These are phyloP conservation scores for Sarocladiaceae sp. DNA, from an alignment of 2,329 filamentous ascomycete genomes.

Conservation along the genomic window DNA sequence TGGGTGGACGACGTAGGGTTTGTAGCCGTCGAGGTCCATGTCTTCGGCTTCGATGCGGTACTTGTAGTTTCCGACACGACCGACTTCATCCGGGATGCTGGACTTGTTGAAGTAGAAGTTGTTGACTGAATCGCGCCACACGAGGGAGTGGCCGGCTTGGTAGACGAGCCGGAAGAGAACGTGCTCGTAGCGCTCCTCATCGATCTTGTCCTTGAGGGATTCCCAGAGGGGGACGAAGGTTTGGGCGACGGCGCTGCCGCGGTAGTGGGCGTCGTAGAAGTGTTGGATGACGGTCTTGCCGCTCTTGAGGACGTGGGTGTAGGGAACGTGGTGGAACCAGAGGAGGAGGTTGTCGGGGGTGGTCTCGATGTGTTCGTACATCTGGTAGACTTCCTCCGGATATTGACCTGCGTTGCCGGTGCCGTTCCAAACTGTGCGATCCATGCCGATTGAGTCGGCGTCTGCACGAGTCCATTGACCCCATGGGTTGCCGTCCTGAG, in stretches of 20 bases:
- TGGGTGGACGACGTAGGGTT: conserved; percentile 47
- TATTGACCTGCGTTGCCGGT: conserved; percentile 65
- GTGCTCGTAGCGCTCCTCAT: conserved; percentile 55
- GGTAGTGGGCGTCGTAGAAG: conserved; percentile 61
- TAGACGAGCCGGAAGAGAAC: conserved; percentile 55
- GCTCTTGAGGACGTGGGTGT: conserved; percentile 56
- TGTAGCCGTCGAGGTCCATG: conserved; percentile 59
- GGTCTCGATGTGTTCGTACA: conserved; percentile 56
- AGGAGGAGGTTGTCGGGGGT: conserved; percentile 65
- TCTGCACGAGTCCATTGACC: conserved; percentile 71
- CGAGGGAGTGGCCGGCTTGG: conserved; percentile 65
- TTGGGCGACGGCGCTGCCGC: conserved; percentile 56
- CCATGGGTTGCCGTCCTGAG: conserved; percentile 64
- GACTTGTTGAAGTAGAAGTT: conserved; percentile 61
- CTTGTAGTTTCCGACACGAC: conserved; percentile 56
- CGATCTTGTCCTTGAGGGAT: conserved; percentile 50
- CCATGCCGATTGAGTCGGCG: conserved; percentile 59
- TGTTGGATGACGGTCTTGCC: conserved; percentile 66
- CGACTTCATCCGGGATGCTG: conserved; percentile 50
- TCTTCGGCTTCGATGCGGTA: conserved; percentile 66
- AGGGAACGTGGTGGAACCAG: conserved; percentile 73
- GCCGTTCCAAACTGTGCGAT: conserved; percentile 64
- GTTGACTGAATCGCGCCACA: conserved; percentile 66
- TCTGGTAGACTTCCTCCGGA: conserved; percentile 51
- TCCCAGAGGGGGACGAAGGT: conserved; percentile 53